Evolutionary conservation across 2,329 filamentous ascomycete genomes (phyloP).

Genomic region (Pseudogymnoascus sp.): DNA sequence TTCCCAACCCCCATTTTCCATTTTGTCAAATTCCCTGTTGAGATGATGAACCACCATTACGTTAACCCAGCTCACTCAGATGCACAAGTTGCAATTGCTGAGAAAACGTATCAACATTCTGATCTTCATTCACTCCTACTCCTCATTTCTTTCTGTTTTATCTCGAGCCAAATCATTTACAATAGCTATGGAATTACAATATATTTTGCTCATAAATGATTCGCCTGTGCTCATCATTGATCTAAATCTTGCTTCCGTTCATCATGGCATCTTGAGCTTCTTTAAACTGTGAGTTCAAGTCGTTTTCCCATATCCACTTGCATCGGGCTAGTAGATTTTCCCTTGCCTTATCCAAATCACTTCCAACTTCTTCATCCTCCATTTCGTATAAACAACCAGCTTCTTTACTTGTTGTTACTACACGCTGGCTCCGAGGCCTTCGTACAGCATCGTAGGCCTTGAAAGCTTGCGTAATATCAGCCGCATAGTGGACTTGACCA

Average conservation of each 20-base stretch:
- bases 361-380: constrained; percentile 30
- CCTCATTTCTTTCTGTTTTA: not conserved
- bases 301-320: constrained; percentile 31
- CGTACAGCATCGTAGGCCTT: constrained; percentile 42
- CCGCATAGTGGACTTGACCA: constrained; percentile 28
- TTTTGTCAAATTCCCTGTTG: not conserved
- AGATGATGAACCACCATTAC: constrained; percentile 9
- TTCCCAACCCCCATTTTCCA: not conserved
- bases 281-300: constrained; percentile 29
- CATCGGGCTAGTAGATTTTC: constrained; percentile 28
- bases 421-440: constrained; percentile 27
- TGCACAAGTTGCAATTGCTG: constrained; percentile 8
- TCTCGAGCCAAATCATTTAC: not conserved
- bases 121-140: not conserved
- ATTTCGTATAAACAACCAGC: constrained; percentile 34
- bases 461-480: constrained; percentile 37
- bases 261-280: constrained; percentile 30
- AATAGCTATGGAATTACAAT: not conserved
- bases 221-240: not conserved
- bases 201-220: not conserved
- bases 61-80: constrained; percentile 10
- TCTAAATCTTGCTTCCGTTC: not conserved
- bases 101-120: constrained; percentile 10
- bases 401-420: constrained; percentile 24
- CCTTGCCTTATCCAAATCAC: constrained; percentile 30